Base-by-base conservation (phyloP, 116 monocot species). In the Cymodocea nodosa region DNA sequence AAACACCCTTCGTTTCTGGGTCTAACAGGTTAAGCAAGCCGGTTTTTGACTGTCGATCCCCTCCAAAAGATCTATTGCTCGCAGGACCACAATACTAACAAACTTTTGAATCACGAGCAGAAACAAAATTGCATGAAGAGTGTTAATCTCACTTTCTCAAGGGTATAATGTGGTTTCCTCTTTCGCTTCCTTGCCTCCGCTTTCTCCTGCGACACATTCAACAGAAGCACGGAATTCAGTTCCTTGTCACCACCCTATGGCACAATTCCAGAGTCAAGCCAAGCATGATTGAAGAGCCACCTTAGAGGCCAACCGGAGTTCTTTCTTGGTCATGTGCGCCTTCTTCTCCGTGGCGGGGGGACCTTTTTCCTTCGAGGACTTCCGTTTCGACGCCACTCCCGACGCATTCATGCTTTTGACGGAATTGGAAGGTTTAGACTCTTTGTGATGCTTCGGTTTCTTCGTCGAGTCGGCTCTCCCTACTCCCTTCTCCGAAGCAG, bases 101-200 rank as follows among this genome's bases (percentile, higher is more conserved):
- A 56, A 56, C 19, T 16, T 7, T 3, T 20, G 2, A 56, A 56
- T 9, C 23, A 54, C 17, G 52, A 50, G 5, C 0, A 35, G 4
- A 8, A 44, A 30, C 15, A 51, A 67, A 52, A 30, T 35, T 51
- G 19, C 11, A 67, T 35, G 1, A 24, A 49, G 36, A 7, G 20
- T 48, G 16, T 7, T 25, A 20, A 14, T 53, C 76, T 74, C 82
- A 89, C 94, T 70, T 87, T 87, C 71, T 94, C 83, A 15, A 94
- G 84, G 57, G 19, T 77, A 55, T 89, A 89, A 75, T 94, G 84
- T 30, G 71, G 75, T 73, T 83, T 94, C 74, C 94, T 82, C 77
- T 79, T 94, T 72, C 73, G 80, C 78, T 89, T 94, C 77, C 89
- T 84, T 22, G 58, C 75, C 68, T 89, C 89, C 5, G 79, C 65